These are phyloP conservation scores for Anisodus acutangulus DNA, from an alignment of 257 asterid genomes.

Conservation along the genomic window DNA sequence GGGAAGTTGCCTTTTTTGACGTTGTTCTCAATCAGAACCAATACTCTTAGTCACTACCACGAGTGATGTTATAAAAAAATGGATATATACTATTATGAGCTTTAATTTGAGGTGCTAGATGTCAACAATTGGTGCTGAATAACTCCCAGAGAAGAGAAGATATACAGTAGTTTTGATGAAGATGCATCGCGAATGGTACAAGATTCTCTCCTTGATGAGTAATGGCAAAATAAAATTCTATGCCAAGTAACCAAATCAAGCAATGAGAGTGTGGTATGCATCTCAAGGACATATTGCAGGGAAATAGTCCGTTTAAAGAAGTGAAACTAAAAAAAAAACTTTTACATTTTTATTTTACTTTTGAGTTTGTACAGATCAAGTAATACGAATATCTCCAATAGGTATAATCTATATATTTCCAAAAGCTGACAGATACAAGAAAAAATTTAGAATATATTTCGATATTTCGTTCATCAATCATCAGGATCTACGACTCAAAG, in stretches of 20 bases:
- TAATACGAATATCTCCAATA: too few species aligned
- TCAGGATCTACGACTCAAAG: not conserved
- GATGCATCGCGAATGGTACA: not conserved
- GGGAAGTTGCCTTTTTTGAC: not conserved
- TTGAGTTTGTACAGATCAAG: too few species aligned
- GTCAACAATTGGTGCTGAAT: not conserved
- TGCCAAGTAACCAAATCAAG: too few species aligned
- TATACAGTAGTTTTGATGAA: not conserved
- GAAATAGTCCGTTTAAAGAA: too few species aligned
- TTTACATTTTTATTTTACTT: too few species aligned
- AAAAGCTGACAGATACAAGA: not conserved
- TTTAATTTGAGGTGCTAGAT: not conserved
- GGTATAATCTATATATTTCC: not conserved
- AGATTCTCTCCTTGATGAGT: too few species aligned
- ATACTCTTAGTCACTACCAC: not conserved
- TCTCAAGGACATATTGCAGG: too few species aligned
- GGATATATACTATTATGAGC: not conserved
- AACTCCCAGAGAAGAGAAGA: not conserved
- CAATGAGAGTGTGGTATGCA: too few species aligned
- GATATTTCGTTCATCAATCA: constrained; percentile 13
- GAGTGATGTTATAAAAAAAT: not conserved
- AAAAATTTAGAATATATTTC: constrained; percentile 20
- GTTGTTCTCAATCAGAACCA: too few species aligned
- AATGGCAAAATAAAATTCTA: too few species aligned
- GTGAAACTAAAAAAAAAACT: too few species aligned